A percentile compares a stretch with the other conserved stretches of the same genome.
Evolutionary conservation across 805 yeast genomes (phyloP).

Genomic region (Ogataea zsoltii): DNA sequence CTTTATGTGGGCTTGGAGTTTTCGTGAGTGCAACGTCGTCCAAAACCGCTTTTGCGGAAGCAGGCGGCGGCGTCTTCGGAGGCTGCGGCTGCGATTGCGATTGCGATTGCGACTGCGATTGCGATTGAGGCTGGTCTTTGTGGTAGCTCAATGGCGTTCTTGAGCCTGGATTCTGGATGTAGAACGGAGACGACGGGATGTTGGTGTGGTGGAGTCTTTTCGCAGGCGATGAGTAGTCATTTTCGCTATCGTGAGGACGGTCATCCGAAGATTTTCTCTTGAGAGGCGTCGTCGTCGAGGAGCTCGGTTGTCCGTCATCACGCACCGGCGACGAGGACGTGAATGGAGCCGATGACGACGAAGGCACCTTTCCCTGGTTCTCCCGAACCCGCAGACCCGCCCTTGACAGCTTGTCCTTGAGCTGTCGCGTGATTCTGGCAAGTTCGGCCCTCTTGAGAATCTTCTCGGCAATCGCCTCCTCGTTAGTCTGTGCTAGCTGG

Average conservation of each 20-base stretch:
- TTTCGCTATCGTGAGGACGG: slow-evolving; percentile 8
- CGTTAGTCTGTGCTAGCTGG: slow-evolving; percentile 24
- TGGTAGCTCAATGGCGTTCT: slow-evolving; percentile 12
- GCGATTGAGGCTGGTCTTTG: slow-evolving; percentile 3
- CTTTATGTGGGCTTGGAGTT: slow-evolving; percentile 21
- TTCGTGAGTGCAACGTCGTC: slow-evolving; percentile 20
- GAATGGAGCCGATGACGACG: slow-evolving; percentile 17
- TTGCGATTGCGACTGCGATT: slow-evolving; percentile 17
- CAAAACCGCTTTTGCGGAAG: slow-evolving; percentile 18
- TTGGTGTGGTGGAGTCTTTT: slow-evolving; percentile 28
- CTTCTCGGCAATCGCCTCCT: slow-evolving; percentile 44
- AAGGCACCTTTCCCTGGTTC: slow-evolving; percentile 24
- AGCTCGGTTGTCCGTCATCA: neutral
- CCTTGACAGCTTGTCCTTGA: slow-evolving; percentile 42
- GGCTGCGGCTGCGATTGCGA: slow-evolving; percentile 23
- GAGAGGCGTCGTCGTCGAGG: slow-evolving; percentile 27
- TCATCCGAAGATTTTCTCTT: slow-evolving; percentile 27
- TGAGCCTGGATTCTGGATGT: slow-evolving; percentile 14
- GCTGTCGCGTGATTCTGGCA: slow-evolving; percentile 45
- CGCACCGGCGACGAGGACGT: slow-evolving; percentile 11
- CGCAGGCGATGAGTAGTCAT: slow-evolving; percentile 28
- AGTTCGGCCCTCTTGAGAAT: slow-evolving; percentile 47
- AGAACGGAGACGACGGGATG: slow-evolving; percentile 34
- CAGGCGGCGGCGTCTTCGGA: slow-evolving; percentile 36
- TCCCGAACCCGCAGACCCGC: slow-evolving; percentile 41